A percentile compares a stretch with the other conserved stretches of the same genome.
Evolutionary conservation across 2,329 filamentous ascomycete species (phyloP).

Genomic region (Alternaria infectoria): DNA sequence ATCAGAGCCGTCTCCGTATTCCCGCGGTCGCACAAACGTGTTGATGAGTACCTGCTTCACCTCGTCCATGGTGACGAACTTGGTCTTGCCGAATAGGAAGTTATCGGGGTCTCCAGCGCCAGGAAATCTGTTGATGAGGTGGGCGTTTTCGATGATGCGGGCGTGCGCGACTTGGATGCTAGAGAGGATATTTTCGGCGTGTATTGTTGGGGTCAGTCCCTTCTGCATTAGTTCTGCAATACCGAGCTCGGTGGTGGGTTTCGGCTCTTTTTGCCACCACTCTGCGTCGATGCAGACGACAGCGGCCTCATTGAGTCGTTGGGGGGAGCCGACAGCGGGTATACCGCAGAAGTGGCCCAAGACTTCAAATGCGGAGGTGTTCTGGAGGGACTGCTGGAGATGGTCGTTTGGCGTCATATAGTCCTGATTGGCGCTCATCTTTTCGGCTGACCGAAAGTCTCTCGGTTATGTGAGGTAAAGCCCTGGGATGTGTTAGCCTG

Average conservation of each 20-base stretch:
- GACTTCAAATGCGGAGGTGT: neutral
- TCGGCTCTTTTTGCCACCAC: constrained; percentile 23
- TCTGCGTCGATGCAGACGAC: constrained; percentile 19
- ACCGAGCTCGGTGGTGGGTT: constrained; percentile 25
- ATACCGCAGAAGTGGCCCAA: constrained; percentile 14
- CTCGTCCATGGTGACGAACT: constrained; percentile 17
- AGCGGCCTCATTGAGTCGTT: constrained; percentile 6
- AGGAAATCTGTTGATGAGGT: constrained; percentile 17
- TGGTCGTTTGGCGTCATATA: neutral
- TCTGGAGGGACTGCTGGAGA: neutral
- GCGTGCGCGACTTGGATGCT: constrained; percentile 17
- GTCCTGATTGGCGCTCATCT: neutral
- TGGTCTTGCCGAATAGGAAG: constrained; percentile 20
- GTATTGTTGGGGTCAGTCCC: neutral
- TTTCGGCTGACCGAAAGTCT: neutral
- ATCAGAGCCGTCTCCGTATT: neutral
- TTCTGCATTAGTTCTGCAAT: constrained; percentile 16
- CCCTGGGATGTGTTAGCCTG: neutral
- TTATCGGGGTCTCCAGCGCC: constrained; percentile 19
- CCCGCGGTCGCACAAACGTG: constrained; percentile 9
- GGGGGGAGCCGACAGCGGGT: neutral
- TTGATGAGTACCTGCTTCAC: constrained; percentile 6
- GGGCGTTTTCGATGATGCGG: constrained; percentile 16
- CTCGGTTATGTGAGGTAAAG: neutral
- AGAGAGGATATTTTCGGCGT: constrained; percentile 15